Percentiles rank a stretch among this genome's conserved stretches.
Conservation (phyloP, 257 asterid species). For the Scutellaria barbata region DNA sequence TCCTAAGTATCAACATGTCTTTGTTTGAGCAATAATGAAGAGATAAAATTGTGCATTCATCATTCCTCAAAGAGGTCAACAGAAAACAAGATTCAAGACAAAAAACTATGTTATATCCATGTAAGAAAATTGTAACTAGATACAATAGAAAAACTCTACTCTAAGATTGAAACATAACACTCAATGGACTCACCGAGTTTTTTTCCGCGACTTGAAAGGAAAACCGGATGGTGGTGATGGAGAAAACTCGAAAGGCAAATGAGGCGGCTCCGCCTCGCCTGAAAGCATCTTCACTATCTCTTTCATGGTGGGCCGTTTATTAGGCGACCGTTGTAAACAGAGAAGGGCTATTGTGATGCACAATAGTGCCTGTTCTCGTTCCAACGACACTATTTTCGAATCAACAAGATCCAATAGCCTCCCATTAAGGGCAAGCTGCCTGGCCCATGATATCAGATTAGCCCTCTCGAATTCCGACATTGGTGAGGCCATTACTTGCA, state of each 20-base stretch:
- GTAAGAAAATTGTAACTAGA: slow-evolving; percentile 31
- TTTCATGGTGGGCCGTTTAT: slow-evolving; percentile 74
- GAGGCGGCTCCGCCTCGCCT: slow-evolving; percentile 83
- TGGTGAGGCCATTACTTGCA: slow-evolving; percentile 92
- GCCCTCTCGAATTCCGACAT: slow-evolving; percentile 94
- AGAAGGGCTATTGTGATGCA: slow-evolving; percentile 82
- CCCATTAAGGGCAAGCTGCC: slow-evolving; percentile 79
- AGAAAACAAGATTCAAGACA: slow-evolving; percentile 1
- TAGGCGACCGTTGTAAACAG: slow-evolving; percentile 77
- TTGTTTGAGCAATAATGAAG: slow-evolving; percentile 43
- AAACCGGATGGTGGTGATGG: slow-evolving; percentile 86
- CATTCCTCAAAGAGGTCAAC: slow-evolving; percentile 32
- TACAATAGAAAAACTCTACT: slow-evolving; percentile 33
- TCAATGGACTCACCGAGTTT: slow-evolving; percentile 51
- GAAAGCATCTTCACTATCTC: slow-evolving; percentile 85
- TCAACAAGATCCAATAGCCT: slow-evolving; percentile 81
- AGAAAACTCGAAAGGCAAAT: slow-evolving; percentile 86
- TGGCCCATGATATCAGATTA: slow-evolving; percentile 88
- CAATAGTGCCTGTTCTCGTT: slow-evolving; percentile 60
- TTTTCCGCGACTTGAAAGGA: slow-evolving; percentile 73
- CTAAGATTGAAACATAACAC: slow-evolving; percentile 6
- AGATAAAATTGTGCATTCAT: slow-evolving; percentile 35
- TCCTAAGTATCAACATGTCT: slow-evolving; percentile 46
- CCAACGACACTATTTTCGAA: slow-evolving; percentile 57
- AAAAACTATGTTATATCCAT: slow-evolving; percentile 2